Percentiles rank a stretch among this genome's conserved stretches.
Evolutionary conservation across 2,329 filamentous ascomycete species (phyloP).

Genomic region (Fusarium bactridioides): DNA sequence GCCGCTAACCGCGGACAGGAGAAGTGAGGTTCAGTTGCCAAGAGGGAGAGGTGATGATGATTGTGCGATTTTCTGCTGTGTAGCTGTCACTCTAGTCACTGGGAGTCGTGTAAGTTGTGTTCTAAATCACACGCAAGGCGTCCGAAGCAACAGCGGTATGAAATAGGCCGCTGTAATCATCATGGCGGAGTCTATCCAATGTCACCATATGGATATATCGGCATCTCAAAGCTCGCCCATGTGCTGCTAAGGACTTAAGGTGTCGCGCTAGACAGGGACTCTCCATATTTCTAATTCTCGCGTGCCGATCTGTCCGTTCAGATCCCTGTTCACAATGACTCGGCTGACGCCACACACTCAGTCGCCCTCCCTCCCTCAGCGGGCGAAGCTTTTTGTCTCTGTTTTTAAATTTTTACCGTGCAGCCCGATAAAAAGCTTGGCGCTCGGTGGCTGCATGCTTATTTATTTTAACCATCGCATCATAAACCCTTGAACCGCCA

Average conservation of each 20-base stretch:
- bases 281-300: constrained; percentile 39
- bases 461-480: constrained; percentile 24
- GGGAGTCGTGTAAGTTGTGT: not conserved
- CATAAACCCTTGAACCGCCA: constrained; percentile 8
- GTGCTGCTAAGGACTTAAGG: constrained; percentile 22
- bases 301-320: constrained; percentile 42
- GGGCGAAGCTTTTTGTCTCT: constrained; percentile 39
- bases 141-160: not conserved
- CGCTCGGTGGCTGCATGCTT: constrained; percentile 42
- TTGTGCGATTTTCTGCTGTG: not conserved
- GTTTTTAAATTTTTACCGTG: constrained; percentile 37
- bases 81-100: not conserved
- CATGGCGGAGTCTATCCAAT: constrained; percentile 23
- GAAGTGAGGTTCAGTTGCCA: not conserved
- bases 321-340: constrained; percentile 31
- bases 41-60: constrained; percentile 4
- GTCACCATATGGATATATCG: constrained; percentile 40
- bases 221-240: constrained; percentile 29
- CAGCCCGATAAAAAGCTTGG: constrained; percentile 42
- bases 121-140: not conserved
- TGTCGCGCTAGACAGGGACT: constrained; percentile 35
- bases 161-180: constrained; percentile 24
- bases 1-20: constrained; percentile 12
- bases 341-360: constrained; percentile 27
- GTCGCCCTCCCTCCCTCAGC: constrained; percentile 16